Evolutionary conservation across 225 moss, liverwort and hornwort species (phyloP).

Genomic region (Climacium dendroides): DNA sequence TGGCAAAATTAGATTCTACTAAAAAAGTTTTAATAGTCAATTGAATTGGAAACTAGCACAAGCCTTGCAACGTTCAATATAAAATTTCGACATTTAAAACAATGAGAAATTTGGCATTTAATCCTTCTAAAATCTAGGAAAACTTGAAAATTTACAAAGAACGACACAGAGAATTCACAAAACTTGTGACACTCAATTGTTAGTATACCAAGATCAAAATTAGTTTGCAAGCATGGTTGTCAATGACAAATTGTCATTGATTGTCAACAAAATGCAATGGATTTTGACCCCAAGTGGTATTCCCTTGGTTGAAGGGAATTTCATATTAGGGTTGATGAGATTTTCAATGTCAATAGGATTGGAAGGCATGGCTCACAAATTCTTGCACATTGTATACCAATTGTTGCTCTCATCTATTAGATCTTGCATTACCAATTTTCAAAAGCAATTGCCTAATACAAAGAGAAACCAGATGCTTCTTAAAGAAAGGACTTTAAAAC

Average conservation of each 20-base stretch:
- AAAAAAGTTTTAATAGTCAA: too few species aligned
- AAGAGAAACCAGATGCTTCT: neutral
- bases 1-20: too few species aligned
- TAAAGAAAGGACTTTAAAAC: neutral
- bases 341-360: neutral
- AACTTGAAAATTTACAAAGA: rapidly evolving
- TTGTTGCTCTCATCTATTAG: rapidly evolving
- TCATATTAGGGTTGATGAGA: neutral
- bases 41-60: too few species aligned
- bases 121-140: neutral
- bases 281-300: neutral
- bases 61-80: neutral
- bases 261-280: neutral
- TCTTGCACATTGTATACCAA: neutral
- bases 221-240: neutral
- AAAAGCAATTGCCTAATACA: neutral
- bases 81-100: too few species aligned
- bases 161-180: too few species aligned
- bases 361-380: rapidly evolving
- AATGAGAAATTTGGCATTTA: neutral
- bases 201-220: too few species aligned
- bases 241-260: neutral
- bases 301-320: neutral
- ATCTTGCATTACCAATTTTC: neutral
- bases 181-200: too few species aligned